phyloP scores from a whole-genome alignment of 257 asterid genomes.

The Primulina huaijiensis region DNA sequence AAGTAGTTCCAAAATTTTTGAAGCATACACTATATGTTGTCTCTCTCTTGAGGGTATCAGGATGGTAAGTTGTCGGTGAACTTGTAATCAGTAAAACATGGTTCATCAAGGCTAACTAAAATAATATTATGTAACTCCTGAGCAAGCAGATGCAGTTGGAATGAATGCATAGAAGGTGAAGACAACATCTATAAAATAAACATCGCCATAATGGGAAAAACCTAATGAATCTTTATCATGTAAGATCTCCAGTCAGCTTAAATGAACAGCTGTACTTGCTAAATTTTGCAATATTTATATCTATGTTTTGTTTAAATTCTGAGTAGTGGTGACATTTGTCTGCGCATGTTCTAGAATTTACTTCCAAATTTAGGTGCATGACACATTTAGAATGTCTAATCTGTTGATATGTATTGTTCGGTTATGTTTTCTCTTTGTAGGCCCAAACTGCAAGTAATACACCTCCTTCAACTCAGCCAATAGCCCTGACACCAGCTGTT shows the following conservation, averaged over 20 bases:
- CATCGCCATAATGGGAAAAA: neutral
- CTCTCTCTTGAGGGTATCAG: neutral
- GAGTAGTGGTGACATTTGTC: neutral
- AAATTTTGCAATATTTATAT: conserved; percentile 1
- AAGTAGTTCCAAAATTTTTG: neutral
- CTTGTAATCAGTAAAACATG: neutral
- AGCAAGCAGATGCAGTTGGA: neutral
- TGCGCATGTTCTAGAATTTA: neutral
- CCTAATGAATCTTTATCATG: neutral
- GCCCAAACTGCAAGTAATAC: conserved; percentile 42
- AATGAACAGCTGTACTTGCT: neutral
- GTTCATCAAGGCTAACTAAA: neutral
- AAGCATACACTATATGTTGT: neutral
- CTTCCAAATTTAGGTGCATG: neutral
- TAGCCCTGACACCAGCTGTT: conserved; percentile 36
- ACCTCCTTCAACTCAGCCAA: conserved; percentile 43
- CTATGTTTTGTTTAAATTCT: conserved; percentile 5
- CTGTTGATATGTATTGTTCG: neutral
- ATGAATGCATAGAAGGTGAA: neutral
- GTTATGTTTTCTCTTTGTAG: conserved; percentile 27
- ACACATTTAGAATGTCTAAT: neutral
- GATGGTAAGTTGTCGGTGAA: no score
- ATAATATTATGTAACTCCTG: no score
- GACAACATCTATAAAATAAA: neutral
- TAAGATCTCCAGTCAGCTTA: neutral